Conservation (phyloP, 208 protist genomes). For the Leishmania tropica region DNA sequence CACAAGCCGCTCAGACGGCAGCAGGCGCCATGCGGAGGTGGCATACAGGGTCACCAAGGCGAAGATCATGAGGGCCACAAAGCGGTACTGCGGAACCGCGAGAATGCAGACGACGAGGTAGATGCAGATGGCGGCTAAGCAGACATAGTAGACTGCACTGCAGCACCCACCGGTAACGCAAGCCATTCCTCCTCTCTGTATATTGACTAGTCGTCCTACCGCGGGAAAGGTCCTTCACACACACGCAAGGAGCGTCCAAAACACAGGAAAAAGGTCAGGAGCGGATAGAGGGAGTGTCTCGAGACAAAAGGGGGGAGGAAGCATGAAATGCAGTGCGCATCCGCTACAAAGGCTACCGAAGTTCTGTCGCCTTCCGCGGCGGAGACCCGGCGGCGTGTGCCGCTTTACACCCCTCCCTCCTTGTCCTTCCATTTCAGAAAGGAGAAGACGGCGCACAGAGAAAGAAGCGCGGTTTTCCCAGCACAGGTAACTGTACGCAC, state of each 20-base stretch:
- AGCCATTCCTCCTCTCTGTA: slow-evolving; percentile 1
- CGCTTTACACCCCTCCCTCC: background rate
- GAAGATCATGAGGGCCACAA: slow-evolving; percentile 23
- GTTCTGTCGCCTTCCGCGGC: background rate
- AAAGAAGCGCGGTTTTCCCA: background rate
- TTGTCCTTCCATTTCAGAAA: background rate
- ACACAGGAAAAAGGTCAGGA: background rate
- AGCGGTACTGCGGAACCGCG: slow-evolving; percentile 26
- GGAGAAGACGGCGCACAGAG: background rate
- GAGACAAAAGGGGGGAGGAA: background rate
- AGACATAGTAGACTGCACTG: slow-evolving; percentile 21
- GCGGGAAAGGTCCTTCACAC: background rate
- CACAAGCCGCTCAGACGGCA: slow-evolving; percentile 27
- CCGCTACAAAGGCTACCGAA: background rate
- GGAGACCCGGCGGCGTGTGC: background rate
- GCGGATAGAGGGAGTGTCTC: background rate
- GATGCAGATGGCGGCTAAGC: slow-evolving; percentile 10
- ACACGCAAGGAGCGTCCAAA: background rate
- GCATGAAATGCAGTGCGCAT: background rate
- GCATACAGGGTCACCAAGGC: slow-evolving; percentile 12
- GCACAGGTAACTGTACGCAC: background rate
- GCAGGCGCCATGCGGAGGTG: slow-evolving; percentile 25
- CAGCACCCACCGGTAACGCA: slow-evolving; percentile 14
- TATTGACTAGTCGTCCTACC: background rate
- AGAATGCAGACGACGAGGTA: slow-evolving; percentile 29